These are phyloP conservation scores for Cutaneotrichosporon arboriforme DNA, from an alignment of 1,284 basidiomycete genomes.

Conservation along the genomic window DNA sequence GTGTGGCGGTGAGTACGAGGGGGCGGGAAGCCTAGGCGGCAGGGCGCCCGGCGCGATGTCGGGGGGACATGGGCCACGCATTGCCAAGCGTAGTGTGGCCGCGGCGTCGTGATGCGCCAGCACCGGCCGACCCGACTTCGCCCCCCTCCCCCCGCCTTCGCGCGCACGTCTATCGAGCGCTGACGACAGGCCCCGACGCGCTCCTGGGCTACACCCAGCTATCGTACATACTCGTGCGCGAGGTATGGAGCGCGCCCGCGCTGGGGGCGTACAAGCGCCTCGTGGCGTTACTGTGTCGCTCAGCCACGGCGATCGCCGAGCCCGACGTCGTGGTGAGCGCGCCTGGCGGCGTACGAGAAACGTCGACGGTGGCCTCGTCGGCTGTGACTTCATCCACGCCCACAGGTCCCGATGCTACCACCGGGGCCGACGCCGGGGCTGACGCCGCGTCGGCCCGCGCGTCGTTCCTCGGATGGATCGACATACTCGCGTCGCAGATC, in stretches of 20 bases:
- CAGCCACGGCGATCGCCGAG: slow-evolving; percentile 20
- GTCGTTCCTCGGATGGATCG: slow-evolving; percentile 21
- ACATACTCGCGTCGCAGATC: slow-evolving; percentile 41
- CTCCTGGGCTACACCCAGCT: slow-evolving; percentile 48
- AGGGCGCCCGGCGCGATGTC: no score
- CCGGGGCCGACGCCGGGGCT: neutral
- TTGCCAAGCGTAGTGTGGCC: no score
- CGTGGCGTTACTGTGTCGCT: slow-evolving; percentile 42
- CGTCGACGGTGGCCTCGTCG: neutral
- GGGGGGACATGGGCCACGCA: no score
- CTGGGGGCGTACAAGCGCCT: slow-evolving; percentile 46
- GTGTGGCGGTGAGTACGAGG: slow-evolving; percentile 39
- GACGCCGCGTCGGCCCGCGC: slow-evolving; percentile 1
- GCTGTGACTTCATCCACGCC: no score
- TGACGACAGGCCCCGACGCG: slow-evolving; percentile 33
- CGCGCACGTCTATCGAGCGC: neutral
- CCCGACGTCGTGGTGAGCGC: slow-evolving; percentile 2
- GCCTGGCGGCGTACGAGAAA: neutral
- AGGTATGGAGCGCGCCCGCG: slow-evolving; percentile 48
- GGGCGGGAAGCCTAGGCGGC: no score
- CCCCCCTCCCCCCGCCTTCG: no score
- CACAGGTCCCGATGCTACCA: no score
- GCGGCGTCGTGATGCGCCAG: no score
- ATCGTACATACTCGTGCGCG: slow-evolving; percentile 47
- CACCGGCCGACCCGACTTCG: no score